Conservation (phyloP, 805 yeast species). For the Saccharomycopsis sp. region DNA sequence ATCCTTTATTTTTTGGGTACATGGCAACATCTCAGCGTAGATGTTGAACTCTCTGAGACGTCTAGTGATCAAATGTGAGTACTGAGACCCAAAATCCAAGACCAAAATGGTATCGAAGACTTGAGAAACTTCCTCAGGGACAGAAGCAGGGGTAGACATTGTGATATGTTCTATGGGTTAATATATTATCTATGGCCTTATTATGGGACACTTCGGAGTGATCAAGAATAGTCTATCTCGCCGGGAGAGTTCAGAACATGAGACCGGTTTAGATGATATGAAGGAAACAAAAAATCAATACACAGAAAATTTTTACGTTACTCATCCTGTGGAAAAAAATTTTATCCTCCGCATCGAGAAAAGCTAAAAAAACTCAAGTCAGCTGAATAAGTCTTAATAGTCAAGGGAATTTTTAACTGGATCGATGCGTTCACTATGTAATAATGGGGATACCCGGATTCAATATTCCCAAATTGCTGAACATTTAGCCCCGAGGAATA, state of each 20-base stretch:
- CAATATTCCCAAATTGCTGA: no score
- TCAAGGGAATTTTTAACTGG: not conserved
- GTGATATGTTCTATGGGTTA: not conserved
- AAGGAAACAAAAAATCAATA: not conserved
- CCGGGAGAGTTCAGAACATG: not conserved
- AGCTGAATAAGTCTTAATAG: not conserved
- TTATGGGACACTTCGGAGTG: not conserved
- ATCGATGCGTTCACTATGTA: not conserved
- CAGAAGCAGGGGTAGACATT: not conserved
- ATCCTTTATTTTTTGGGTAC: constrained; percentile 94
- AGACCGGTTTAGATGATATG: not conserved
- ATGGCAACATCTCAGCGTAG: constrained; percentile 98
- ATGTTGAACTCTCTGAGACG: constrained; percentile 96
- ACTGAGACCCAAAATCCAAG: constrained; percentile 97
- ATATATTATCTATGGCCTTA: no score
- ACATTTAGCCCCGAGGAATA: not conserved
- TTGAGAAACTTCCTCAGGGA: constrained; percentile 54
- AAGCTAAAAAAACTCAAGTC: no score
- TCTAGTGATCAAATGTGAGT: constrained; percentile 93
- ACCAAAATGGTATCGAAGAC: constrained; percentile 96
- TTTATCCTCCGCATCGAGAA: no score
- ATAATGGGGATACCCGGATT: no score
- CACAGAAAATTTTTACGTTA: not conserved
- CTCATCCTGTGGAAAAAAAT: not conserved
- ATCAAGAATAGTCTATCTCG: not conserved